Percentiles rank a stretch among this genome's conserved stretches.
Evolutionary conservation across 768 basidiomycete genomes (phyloP).

Genomic region (Tremella fuciformis): DNA sequence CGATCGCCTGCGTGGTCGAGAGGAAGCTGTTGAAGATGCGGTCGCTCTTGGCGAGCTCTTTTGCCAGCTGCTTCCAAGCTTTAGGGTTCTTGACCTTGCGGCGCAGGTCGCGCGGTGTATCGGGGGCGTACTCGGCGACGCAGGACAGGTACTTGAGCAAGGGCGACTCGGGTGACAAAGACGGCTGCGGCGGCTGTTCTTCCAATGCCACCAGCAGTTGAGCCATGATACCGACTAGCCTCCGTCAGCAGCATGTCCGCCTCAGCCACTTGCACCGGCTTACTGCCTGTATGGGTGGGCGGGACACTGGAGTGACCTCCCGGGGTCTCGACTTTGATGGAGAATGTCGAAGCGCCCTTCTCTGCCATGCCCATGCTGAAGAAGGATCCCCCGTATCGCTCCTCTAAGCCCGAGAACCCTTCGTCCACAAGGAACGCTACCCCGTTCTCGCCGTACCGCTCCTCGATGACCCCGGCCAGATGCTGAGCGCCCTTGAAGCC

Average conservation of each 20-base stretch:
- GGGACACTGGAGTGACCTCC: constrained; percentile 87
- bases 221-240: constrained; percentile 72
- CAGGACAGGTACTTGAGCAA: constrained; percentile 60
- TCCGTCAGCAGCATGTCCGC: no score
- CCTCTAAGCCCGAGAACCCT: constrained; percentile 55
- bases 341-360: constrained; percentile 49
- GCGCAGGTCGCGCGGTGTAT: constrained; percentile 59
- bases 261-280: constrained; percentile 21
- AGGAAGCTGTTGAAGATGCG: constrained; percentile 40
- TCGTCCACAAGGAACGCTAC: constrained; percentile 84
- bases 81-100: constrained; percentile 41
- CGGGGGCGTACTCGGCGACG: constrained; percentile 62
- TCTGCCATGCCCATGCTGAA: constrained; percentile 52
- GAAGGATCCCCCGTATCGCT: constrained; percentile 32
- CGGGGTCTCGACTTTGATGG: constrained; percentile 50
- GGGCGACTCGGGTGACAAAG: constrained; percentile 45
- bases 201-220: constrained; percentile 68
- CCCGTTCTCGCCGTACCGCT: constrained; percentile 54
- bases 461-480: neutral
- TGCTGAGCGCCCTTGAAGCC: constrained; percentile 18
- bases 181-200: constrained; percentile 57
- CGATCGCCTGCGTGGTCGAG: constrained; percentile 67
- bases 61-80: constrained; percentile 55
- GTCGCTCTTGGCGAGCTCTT: constrained; percentile 52
- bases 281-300: constrained; percentile 68